These are phyloP conservation scores for Graphilbum sp. DNA, from an alignment of 2,329 filamentous ascomycete species.

Conservation along the genomic window DNA sequence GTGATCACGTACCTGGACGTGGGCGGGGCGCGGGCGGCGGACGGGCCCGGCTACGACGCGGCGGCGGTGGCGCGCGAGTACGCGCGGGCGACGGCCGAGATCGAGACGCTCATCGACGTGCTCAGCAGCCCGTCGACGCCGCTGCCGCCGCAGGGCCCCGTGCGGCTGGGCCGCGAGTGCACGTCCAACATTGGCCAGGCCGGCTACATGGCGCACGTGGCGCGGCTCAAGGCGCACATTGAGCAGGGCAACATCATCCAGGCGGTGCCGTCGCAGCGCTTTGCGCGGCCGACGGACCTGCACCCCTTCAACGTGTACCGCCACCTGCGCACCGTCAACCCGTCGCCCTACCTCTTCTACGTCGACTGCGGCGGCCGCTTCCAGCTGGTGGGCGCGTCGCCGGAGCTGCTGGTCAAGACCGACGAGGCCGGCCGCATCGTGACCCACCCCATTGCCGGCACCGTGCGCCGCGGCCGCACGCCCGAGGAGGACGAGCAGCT, in stretches of 20 bases:
- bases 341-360: slow-evolving; percentile 94
- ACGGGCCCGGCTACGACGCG: slow-evolving; percentile 3
- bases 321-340: slow-evolving; percentile 91
- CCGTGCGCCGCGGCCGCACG: slow-evolving; percentile 71
- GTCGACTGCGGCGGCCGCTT: slow-evolving; percentile 81
- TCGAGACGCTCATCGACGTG: slow-evolving; percentile 52
- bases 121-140: slow-evolving; percentile 62
- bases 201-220: slow-evolving; percentile 87
- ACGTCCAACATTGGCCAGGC: slow-evolving; percentile 78
- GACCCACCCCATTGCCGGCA: slow-evolving; percentile 93
- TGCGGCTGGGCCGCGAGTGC: slow-evolving; percentile 60
- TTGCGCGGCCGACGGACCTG: slow-evolving; percentile 73
- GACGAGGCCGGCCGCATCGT: slow-evolving; percentile 60
- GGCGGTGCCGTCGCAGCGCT: slow-evolving; percentile 85
- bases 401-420: slow-evolving; percentile 85
- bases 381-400: slow-evolving; percentile 87
- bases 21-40: slow-evolving; percentile 29
- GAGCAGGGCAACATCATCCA: slow-evolving; percentile 90
- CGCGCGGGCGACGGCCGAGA: slow-evolving; percentile 43
- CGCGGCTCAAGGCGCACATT: slow-evolving; percentile 77
- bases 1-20: slow-evolving; percentile 75
- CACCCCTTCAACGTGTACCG: slow-evolving; percentile 98
- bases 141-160: slow-evolving; percentile 58
- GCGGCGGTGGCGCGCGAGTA: slow-evolving; percentile 48
- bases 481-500: slow-evolving; percentile 67